Conservation (phyloP, 2,329 filamentous ascomycete genomes). For the Stenocarpella maydis region DNA sequence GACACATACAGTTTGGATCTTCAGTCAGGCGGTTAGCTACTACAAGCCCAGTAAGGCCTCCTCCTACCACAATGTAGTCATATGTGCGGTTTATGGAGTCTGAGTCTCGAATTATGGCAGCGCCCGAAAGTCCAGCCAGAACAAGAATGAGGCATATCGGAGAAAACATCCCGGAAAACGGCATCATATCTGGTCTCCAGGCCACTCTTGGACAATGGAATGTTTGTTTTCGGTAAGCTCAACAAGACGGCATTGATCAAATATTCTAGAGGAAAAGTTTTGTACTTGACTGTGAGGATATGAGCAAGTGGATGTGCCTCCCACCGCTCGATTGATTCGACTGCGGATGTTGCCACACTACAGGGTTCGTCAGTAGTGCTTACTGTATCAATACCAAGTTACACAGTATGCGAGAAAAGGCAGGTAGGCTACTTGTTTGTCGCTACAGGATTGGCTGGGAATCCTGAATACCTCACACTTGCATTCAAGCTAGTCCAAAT, state of each 20-base stretch:
- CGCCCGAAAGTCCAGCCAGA: not conserved
- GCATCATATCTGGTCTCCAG: not conserved
- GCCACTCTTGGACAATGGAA: not conserved
- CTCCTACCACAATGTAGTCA: slow-evolving; percentile 51
- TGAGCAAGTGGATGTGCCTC: not conserved
- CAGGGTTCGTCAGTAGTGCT: slow-evolving; percentile 10
- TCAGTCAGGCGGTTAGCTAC: slow-evolving; percentile 45
- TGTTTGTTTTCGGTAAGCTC: not conserved
- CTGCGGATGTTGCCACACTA: not conserved
- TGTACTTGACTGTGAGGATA: not conserved
- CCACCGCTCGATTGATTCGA: not conserved
- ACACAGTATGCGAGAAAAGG: not conserved
- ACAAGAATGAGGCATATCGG: not conserved
- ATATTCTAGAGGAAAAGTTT: not conserved
- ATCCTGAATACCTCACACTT: not conserved
- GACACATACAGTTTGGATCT: slow-evolving; percentile 28
- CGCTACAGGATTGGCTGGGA: not conserved
- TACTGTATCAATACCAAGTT: not conserved
- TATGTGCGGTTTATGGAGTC: slow-evolving; percentile 46
- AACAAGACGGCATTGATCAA: not conserved
- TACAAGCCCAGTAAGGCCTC: slow-evolving; percentile 47
- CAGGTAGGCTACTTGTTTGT: not conserved
- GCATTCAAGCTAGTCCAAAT: slow-evolving; percentile 14
- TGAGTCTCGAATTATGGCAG: not conserved
- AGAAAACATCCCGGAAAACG: not conserved